Percentiles rank a stretch among this genome's conserved stretches.
Evolutionary conservation across 179 eudicot genomes (phyloP).

Genomic region (Drosera spatulata): DNA sequence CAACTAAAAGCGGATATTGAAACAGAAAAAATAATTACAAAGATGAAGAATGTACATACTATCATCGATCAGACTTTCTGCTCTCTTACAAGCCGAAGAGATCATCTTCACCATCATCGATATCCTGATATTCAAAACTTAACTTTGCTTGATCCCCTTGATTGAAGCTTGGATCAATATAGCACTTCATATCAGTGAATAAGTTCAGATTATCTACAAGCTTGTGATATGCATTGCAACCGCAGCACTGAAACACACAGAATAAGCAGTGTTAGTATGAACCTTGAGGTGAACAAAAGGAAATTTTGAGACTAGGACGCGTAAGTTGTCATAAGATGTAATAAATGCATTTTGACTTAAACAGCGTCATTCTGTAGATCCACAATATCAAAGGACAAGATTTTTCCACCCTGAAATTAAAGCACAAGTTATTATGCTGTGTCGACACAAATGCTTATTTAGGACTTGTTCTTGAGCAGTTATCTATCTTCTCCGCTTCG

Average conservation of each 20-base stretch:
- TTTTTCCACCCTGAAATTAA: too few species aligned
- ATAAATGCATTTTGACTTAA: too few species aligned
- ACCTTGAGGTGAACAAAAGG: background rate
- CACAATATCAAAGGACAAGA: too few species aligned
- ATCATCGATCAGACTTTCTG: conserved; percentile 7
- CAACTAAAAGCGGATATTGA: background rate
- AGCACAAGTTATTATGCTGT: too few species aligned
- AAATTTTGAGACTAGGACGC: background rate
- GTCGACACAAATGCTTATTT: too few species aligned
- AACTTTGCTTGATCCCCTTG: background rate
- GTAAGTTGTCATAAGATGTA: background rate
- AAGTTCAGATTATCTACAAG: background rate
- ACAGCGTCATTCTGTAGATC: too few species aligned
- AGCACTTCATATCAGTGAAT: background rate
- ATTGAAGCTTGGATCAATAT: conserved; percentile 12
- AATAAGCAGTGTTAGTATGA: background rate
- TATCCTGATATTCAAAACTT: background rate
- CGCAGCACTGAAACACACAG: background rate
- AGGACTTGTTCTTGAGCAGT: too few species aligned
- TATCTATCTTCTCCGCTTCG: too few species aligned
- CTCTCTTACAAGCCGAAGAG: conserved; percentile 24
- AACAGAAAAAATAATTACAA: background rate
- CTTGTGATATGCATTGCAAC: background rate
- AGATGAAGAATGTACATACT: conserved; percentile 29
- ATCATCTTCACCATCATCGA: conserved; percentile 12